Conservation (phyloP, 371 early-diverging fungal genomes). For the Rhizopus delemar region DNA sequence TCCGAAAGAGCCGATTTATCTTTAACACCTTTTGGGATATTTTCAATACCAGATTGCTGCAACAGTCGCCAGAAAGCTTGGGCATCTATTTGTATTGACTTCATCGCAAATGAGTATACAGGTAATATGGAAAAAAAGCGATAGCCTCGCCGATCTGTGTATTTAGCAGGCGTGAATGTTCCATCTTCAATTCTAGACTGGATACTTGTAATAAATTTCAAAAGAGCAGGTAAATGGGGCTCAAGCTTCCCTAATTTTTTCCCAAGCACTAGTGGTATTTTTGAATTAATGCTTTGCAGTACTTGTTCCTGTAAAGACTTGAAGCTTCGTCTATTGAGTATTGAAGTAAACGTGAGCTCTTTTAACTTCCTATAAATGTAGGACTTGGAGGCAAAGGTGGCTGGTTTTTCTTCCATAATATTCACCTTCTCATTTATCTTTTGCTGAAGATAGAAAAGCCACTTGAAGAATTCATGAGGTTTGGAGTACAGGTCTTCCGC, state of each 20-base stretch:
- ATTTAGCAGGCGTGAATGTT: not conserved
- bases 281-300: not conserved
- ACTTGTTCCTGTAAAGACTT: constrained; percentile 1
- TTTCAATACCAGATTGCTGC: not conserved
- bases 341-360: not conserved
- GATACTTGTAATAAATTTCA: not conserved
- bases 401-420: not conserved
- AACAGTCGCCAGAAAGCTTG: constrained; percentile 2
- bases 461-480: too few species aligned
- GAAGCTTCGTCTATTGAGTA: constrained; percentile 1
- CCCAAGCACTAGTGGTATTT: not conserved
- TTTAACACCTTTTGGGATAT: not conserved
- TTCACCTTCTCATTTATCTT: too few species aligned
- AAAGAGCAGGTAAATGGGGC: not conserved
- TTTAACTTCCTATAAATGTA: constrained; percentile 2
- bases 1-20: not conserved
- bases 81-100: not conserved
- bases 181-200: not conserved
- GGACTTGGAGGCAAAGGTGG: not conserved
- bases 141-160: constrained; percentile 1
- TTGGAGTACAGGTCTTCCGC: too few species aligned
- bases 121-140: constrained; percentile 3
- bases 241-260: not conserved
- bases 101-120: not conserved
- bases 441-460: too few species aligned